Evolutionary conservation across 2,329 filamentous ascomycete genomes (phyloP).

Genomic region (Xylariomycetidae sp.): DNA sequence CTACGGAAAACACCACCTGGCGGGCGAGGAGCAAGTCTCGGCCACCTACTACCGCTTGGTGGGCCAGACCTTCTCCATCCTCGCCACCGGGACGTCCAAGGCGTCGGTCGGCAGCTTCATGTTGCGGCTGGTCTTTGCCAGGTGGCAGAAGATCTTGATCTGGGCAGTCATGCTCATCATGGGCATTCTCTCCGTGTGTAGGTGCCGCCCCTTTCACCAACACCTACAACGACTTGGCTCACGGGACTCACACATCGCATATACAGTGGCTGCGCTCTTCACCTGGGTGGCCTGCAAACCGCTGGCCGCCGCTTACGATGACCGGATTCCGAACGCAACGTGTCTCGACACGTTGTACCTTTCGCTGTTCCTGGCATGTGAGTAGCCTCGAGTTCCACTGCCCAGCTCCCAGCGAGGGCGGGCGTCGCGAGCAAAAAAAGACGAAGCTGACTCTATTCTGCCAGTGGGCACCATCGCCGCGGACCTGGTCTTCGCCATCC

Average conservation of each 20-base stretch:
- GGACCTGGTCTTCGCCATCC: conserved; percentile 5
- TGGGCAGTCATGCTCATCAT: conserved; percentile 24
- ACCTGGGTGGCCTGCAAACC: conserved; percentile 9
- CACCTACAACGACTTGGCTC: neutral
- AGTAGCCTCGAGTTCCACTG: neutral
- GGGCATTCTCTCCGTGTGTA: conserved; percentile 4
- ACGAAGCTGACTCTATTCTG: too few relatives aligned
- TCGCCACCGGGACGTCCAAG: conserved; percentile 33
- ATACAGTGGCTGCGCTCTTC: conserved; percentile 7
- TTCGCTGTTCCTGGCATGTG: conserved; percentile 5
- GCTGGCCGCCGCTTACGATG: conserved; percentile 7
- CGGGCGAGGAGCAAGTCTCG: conserved; percentile 18
- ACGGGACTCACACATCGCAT: too few relatives aligned
- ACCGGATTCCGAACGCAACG: conserved; percentile 3
- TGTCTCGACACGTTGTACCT: conserved; percentile 7
- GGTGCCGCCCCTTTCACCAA: neutral
- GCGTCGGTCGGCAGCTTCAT: conserved; percentile 33
- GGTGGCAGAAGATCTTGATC: conserved; percentile 30
- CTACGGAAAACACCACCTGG: conserved; percentile 26
- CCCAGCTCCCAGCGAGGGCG: too few relatives aligned
- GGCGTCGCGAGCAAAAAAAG: too few relatives aligned
- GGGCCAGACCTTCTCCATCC: conserved; percentile 29
- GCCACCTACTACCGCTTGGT: conserved; percentile 26
- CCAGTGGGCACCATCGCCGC: conserved; percentile 6
- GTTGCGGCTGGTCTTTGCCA: conserved; percentile 28